phyloP scores from a whole-genome alignment of 192 early-diverging fungal genomes.

The Umbelopsis ramanniana region DNA sequence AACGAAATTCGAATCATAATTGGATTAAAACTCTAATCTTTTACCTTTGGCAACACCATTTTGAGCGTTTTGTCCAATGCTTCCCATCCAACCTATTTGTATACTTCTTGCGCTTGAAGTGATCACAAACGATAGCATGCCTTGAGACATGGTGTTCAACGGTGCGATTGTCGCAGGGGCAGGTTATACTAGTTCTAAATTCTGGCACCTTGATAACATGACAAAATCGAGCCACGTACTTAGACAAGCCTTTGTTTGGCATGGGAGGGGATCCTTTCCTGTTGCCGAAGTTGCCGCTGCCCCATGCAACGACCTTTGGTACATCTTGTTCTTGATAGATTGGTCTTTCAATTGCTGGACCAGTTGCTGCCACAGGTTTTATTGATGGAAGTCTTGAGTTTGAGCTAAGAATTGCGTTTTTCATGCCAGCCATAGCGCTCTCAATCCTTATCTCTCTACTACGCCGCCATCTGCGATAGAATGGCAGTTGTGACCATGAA shows the following conservation, averaged over 20 bases:
- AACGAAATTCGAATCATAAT: too few relatives aligned
- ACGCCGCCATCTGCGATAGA: neutral
- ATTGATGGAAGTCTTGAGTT: neutral
- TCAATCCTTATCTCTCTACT: neutral
- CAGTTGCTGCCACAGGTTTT: neutral
- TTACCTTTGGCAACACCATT: too few relatives aligned
- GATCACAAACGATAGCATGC: neutral
- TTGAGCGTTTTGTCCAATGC: too few relatives aligned
- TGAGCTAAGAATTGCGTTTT: neutral
- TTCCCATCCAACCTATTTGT: too few relatives aligned
- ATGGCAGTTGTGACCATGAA: neutral
- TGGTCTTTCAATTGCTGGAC: neutral
- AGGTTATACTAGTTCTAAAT: constrained; percentile 13
- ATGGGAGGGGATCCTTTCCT: neutral
- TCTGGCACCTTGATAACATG: neutral
- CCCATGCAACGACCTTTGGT: neutral
- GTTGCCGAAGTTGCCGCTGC: neutral
- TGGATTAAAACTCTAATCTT: too few relatives aligned
- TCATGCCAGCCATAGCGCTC: neutral
- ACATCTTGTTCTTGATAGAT: neutral
- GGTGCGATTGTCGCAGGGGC: neutral
- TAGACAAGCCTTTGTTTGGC: neutral
- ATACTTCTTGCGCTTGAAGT: constrained; percentile 3
- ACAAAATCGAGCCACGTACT: neutral
- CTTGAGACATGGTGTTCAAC: neutral